Base-by-base conservation (phyloP, 164 flowering plant species). In the Chloranthus sessilifolius region DNA sequence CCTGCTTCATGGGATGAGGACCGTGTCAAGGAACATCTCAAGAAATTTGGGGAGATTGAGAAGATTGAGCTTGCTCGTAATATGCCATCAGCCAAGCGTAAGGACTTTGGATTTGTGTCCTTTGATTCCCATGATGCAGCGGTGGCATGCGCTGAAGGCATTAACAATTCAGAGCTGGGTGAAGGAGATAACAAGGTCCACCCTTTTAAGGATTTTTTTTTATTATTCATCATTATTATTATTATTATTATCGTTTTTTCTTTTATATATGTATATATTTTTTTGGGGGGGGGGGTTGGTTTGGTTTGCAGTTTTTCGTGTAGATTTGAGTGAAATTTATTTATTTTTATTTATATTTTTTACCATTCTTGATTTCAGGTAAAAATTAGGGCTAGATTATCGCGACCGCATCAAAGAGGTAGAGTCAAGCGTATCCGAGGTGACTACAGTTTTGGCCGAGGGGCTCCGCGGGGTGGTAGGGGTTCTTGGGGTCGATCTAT, bases 1-100 rank as follows among this genome's bases (percentile, higher is more conserved):
- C 85, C 86, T 63, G 72, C 95, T 41, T 79, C 99, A 33, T 92
- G 99, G 99, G 90, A 88, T 77, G 99, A 92, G 65, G 92, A 82
- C 28, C 82, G 67, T 61, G 95, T 92, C 26, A 70, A 74, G 21
- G 80, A 69, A 16, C 72, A 78, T 48, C 81, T 92, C 3, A 80
- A 82, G 66, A 78, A 71, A 48, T 86, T 78, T 76, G 99, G 99
- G 12, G 71, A 58, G 40, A 62, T 92, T 56, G 92, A 82, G 51
- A 92, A 82, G 77, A 67, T 92, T 59, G 97, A 92, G 60, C 95
- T 92, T 68, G 96, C 99, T 2, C 80, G 97, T 29, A 92, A 92
- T 57, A 92, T 82, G 96, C 95, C 97, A 50, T 79, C 95, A 24
- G 99, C 99, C 9, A 84, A 74, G 75, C 72, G 99, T 42, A 89